Conservation (phyloP, 2,329 filamentous ascomycete species). For the Esteya vermicola region DNA sequence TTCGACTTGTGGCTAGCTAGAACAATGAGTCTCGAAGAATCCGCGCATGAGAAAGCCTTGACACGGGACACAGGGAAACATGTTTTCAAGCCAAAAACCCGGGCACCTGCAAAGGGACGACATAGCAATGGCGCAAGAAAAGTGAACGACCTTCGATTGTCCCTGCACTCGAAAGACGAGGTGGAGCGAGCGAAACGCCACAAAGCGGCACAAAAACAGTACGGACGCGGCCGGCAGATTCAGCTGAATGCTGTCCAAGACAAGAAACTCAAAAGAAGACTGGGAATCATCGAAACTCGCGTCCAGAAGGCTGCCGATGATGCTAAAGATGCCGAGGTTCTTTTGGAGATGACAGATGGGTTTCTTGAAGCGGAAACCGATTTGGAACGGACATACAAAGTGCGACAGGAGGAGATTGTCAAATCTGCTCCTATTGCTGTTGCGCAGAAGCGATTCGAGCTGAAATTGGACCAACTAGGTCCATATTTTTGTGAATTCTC, state of each 20-base stretch:
- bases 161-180: constrained; percentile 37
- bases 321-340: constrained; percentile 89
- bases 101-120: neutral
- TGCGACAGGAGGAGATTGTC: constrained; percentile 76
- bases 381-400: constrained; percentile 83
- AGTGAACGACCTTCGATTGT: constrained; percentile 32
- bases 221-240: constrained; percentile 66
- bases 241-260: constrained; percentile 61
- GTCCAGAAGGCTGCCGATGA: constrained; percentile 68
- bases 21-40: too few relatives aligned
- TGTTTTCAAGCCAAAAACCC: neutral
- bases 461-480: constrained; percentile 69
- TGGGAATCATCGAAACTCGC: constrained; percentile 67
- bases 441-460: constrained; percentile 83
- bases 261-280: constrained; percentile 74
- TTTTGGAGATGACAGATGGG: constrained; percentile 74
- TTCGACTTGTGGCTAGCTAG: too few relatives aligned
- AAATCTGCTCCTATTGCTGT: constrained; percentile 64
- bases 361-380: constrained; percentile 81
- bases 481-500: constrained; percentile 86
- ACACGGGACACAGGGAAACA: too few relatives aligned
- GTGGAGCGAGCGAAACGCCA: constrained; percentile 35
- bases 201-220: constrained; percentile 55
- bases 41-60: too few relatives aligned
- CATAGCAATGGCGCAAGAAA: constrained; percentile 34